phyloP scores from a whole-genome alignment of 495 filamentous ascomycete genomes.

The Parathielavia hyrcaniae region DNA sequence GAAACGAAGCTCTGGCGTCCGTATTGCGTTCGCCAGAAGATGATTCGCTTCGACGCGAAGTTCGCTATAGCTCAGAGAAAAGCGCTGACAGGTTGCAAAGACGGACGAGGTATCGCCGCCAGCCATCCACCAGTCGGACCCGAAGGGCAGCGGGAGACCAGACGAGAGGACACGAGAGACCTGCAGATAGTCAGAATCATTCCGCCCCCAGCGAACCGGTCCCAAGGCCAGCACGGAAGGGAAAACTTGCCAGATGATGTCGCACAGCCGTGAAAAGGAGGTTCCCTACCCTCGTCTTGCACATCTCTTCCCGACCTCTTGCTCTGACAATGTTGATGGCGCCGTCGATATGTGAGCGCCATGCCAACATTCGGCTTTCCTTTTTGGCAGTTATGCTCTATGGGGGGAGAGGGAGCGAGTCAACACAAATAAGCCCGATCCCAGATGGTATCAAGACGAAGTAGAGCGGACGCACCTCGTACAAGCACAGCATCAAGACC shows the following conservation, averaged over 20 bases:
- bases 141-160: constrained; percentile 34
- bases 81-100: constrained; percentile 33
- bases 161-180: constrained; percentile 42
- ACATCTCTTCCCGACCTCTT: constrained; percentile 45
- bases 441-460: background rate
- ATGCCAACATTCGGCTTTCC: constrained; percentile 42
- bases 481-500: constrained; percentile 26
- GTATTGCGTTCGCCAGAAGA: constrained; percentile 30
- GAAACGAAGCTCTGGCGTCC: constrained; percentile 33
- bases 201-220: background rate
- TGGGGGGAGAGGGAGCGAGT: background rate
- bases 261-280: constrained; percentile 46
- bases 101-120: constrained; percentile 34
- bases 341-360: constrained; percentile 50
- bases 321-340: constrained; percentile 48
- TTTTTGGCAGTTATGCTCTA: constrained; percentile 43
- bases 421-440: constrained; percentile 19
- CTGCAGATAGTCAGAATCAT: constrained; percentile 18
- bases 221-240: background rate
- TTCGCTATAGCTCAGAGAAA: constrained; percentile 41
- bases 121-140: constrained; percentile 46
- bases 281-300: constrained; percentile 40
- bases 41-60: constrained; percentile 37
- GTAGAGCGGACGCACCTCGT: constrained; percentile 18
- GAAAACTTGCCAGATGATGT: constrained; percentile 42